Evolutionary conservation across 108 stramenopile species (phyloP).

Genomic region (Cyclostephanos tholiformis): DNA sequence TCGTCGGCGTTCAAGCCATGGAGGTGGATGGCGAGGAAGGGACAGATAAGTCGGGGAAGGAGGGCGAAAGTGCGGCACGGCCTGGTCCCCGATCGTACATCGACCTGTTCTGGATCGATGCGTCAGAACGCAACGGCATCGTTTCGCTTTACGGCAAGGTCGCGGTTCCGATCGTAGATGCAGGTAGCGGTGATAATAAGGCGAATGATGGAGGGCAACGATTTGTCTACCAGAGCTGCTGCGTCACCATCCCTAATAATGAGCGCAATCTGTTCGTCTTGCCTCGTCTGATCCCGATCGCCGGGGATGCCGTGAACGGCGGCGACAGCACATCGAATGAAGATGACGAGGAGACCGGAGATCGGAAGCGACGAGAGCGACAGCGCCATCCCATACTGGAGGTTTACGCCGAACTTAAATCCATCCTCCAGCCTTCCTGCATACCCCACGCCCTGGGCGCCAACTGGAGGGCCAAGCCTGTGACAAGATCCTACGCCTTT

Average conservation of each 20-base stretch:
- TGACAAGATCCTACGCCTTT: constrained; percentile 94
- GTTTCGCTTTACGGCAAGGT: constrained; percentile 96
- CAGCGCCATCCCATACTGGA: constrained; percentile 59
- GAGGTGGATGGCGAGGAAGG: constrained; percentile 10
- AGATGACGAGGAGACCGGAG: constrained; percentile 30
- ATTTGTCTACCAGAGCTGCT: constrained; percentile 81
- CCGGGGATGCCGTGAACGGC: constrained; percentile 8
- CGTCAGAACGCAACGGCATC: constrained; percentile 87
- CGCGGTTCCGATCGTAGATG: constrained; percentile 24
- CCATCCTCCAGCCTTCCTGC: constrained; percentile 71
- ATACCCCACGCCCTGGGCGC: constrained; percentile 79
- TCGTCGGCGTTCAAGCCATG: background rate
- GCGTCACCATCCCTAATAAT: constrained; percentile 84
- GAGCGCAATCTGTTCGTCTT: constrained; percentile 91
- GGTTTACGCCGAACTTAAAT: constrained; percentile 85
- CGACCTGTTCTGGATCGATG: constrained; percentile 96
- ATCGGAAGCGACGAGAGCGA: constrained; percentile 22
- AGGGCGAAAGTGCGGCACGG: background rate
- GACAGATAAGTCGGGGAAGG: constrained; percentile 10
- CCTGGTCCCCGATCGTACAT: constrained; percentile 57
- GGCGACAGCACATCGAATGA: constrained; percentile 2
- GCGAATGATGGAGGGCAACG: constrained; percentile 24
- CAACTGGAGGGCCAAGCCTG: constrained; percentile 86
- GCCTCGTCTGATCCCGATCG: constrained; percentile 55
- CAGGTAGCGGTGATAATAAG: background rate